Conservation (phyloP, 352 stramenopile genomes). For the Phytophthora litchii region DNA sequence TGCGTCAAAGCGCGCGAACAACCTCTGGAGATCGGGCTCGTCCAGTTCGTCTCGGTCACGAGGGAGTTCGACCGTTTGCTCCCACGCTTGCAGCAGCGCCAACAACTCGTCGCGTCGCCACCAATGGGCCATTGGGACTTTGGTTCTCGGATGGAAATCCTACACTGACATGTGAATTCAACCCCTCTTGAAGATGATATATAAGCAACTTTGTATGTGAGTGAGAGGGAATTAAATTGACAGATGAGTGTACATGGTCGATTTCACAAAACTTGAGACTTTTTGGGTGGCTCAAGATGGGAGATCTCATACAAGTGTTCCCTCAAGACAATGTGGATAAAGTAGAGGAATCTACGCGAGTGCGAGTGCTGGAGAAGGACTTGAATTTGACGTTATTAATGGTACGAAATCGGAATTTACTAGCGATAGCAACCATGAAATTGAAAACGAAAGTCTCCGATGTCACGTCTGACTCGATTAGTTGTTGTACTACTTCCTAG, state of each 20-base stretch:
- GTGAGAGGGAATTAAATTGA: slow-evolving; percentile 2
- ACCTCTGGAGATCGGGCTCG: slow-evolving; percentile 15
- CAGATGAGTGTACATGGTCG: background rate
- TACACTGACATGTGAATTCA: slow-evolving; percentile 19
- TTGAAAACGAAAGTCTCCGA: slow-evolving; percentile 1
- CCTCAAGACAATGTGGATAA: slow-evolving; percentile 58
- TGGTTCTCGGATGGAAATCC: slow-evolving; percentile 19
- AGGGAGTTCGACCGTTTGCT: slow-evolving; percentile 23
- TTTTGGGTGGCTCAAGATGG: slow-evolving; percentile 16
- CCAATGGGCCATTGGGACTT: slow-evolving; percentile 30
- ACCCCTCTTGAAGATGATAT: slow-evolving; percentile 1
- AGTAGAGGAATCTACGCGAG: slow-evolving; percentile 61
- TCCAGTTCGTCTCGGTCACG: slow-evolving; percentile 38
- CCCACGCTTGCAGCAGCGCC: slow-evolving; percentile 41
- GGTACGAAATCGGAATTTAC: slow-evolving; percentile 30
- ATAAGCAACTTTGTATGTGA: slow-evolving; percentile 14
- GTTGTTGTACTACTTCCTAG: slow-evolving; percentile 28
- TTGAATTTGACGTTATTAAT: slow-evolving; percentile 68
- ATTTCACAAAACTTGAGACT: background rate
- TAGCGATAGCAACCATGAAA: background rate
- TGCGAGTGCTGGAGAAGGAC: slow-evolving; percentile 59
- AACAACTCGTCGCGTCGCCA: slow-evolving; percentile 42
- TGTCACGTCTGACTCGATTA: slow-evolving; percentile 23
- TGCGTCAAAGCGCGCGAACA: slow-evolving; percentile 27
- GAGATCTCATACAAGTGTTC: slow-evolving; percentile 49